These are phyloP conservation scores for Heterococcus sp. DNA, from an alignment of 108 stramenopile genomes.

Conservation along the genomic window DNA sequence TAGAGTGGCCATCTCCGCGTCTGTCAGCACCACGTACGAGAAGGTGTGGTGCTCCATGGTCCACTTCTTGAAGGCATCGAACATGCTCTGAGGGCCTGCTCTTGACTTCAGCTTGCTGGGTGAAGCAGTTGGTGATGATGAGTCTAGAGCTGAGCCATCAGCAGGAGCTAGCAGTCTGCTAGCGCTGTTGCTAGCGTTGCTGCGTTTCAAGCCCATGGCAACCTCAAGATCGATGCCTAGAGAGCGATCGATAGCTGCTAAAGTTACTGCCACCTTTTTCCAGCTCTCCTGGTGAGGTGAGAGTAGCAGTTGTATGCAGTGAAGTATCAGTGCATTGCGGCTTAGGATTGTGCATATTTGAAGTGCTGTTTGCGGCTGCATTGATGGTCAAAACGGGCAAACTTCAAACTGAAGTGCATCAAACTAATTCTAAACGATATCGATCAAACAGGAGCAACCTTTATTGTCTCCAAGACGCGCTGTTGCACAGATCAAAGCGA, in stretches of 20 bases:
- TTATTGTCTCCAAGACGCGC: no score
- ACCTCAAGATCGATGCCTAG: constrained; percentile 36
- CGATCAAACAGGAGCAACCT: no score
- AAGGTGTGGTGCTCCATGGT: constrained; percentile 44
- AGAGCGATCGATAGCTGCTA: constrained; percentile 38
- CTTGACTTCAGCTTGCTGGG: no score
- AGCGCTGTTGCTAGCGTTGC: background rate
- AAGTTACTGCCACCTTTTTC: constrained; percentile 21
- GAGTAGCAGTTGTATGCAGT: no score
- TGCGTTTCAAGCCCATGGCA: background rate
- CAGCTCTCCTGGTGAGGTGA: constrained; percentile 26
- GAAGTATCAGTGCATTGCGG: no score
- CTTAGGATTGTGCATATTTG: no score
- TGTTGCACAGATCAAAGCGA: no score
- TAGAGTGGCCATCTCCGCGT: constrained; percentile 38
- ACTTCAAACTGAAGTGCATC: no score
- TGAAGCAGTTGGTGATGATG: no score
- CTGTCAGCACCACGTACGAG: constrained; percentile 34
- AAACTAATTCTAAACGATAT: no score
- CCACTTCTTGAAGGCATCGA: constrained; percentile 50
- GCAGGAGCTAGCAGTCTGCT: background rate
- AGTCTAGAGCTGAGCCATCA: background rate
- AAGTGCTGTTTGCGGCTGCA: no score
- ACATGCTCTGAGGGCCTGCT: constrained; percentile 41
- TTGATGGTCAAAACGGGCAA: no score